Evolutionary conservation across 345 rosid genomes (phyloP), one percentile per base, ranked within the genome.

Genomic region (Lepidium aucheri): DNA sequence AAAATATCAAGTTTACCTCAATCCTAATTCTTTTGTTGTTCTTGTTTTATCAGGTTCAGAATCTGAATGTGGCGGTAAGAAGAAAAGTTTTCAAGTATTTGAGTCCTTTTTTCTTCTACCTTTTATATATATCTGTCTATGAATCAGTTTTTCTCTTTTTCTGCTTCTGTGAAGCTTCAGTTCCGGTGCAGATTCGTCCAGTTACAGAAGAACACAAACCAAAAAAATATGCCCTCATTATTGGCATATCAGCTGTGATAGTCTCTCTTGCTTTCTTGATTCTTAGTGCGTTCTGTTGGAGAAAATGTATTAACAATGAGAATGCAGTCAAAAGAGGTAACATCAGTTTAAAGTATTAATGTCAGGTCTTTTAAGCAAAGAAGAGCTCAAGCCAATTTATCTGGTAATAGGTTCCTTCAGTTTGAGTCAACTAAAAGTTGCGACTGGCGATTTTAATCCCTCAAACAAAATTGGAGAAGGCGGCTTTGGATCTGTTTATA

Each of bases 391-490:
- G 12, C 7, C 49, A 8, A 20, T 11, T 34, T 32, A 15, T 63
- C 14, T 53, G 43, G 56, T 46, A 17, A 28, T 64, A 71, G 75
- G 75, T 47, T 72, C 76, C 47, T 75, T 67, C 65, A 63, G 65
- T 52, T 49, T 67, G 22, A 79, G 24, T 33, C 82, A 75, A 54
- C 75, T 75, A 32, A 71, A 75, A 67, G 72, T 49, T 51, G 79
- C 82, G 0, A 75, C 82, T 0, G 45, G 64, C 14, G 18, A 79
- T 43, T 79, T 79, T 60, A 34, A 68, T 49, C 74, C 56, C 16
- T 40, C 18, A 42, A 72, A 79, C 61, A 79, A 75, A 50, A 68
- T 79, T 64, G 79, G 82, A 58, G 79, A 79, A 75, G 82, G 82
- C 13, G 82, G 79, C 9, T 78, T 78, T 0, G 79, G 79, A 34